Percentiles rank a stretch among this genome's conserved stretches.
These are phyloP conservation scores for Kluyveromyces sp. DNA, from an alignment of 1,139 yeast species.

Conservation along the genomic window DNA sequence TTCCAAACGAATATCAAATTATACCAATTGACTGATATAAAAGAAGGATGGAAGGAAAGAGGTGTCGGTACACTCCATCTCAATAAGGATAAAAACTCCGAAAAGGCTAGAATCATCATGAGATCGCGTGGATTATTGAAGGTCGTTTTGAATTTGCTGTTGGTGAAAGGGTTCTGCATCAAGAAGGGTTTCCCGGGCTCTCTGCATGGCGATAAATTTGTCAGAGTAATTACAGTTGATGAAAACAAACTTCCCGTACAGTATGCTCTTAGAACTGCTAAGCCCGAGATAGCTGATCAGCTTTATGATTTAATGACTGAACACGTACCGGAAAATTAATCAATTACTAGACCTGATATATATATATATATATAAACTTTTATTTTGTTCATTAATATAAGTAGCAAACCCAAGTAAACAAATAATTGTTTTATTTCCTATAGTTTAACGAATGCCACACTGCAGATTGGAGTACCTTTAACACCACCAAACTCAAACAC, in stretches of 20 bases:
- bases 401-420: too few species aligned
- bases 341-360: background rate
- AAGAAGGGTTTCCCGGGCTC: slow-evolving; percentile 82
- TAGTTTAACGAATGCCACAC: slow-evolving; percentile 59
- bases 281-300: slow-evolving; percentile 51
- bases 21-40: slow-evolving; percentile 58
- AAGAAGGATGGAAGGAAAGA: slow-evolving; percentile 90
- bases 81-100: slow-evolving; percentile 40
- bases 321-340: slow-evolving; percentile 13
- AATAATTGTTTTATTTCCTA: too few species aligned
- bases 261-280: slow-evolving; percentile 69
- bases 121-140: slow-evolving; percentile 81
- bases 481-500: slow-evolving; percentile 82
- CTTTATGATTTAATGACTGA: slow-evolving; percentile 46
- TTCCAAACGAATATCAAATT: slow-evolving; percentile 71
- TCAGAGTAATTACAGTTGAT: slow-evolving; percentile 54
- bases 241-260: slow-evolving; percentile 65
- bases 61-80: slow-evolving; percentile 85
- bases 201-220: slow-evolving; percentile 68
- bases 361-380: background rate
- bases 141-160: slow-evolving; percentile 71
- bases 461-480: slow-evolving; percentile 80
- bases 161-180: slow-evolving; percentile 51
- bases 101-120: slow-evolving; percentile 65
- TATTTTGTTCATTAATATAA: too few species aligned